Evolutionary conservation across 2,329 filamentous ascomycete genomes (phyloP).

Genomic region (Acephala macrosclerotiorum): DNA sequence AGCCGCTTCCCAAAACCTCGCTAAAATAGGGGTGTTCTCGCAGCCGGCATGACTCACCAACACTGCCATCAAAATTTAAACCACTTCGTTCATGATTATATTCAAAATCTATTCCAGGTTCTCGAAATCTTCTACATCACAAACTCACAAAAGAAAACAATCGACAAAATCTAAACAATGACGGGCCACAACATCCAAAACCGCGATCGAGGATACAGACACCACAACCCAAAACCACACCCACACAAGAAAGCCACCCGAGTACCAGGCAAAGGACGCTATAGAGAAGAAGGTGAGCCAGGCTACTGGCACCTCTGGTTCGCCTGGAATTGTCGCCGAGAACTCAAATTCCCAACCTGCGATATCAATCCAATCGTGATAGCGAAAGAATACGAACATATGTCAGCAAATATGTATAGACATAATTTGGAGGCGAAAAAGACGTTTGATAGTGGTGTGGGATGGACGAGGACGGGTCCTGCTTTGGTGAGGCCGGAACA

Average conservation of each 20-base stretch:
- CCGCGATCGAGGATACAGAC: neutral
- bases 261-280: slow-evolving; percentile 2
- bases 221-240: slow-evolving; percentile 5
- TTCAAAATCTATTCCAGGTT: neutral
- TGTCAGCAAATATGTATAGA: neutral
- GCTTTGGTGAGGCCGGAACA: neutral
- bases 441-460: neutral
- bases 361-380: neutral
- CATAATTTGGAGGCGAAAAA: neutral
- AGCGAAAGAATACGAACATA: neutral
- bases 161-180: neutral
- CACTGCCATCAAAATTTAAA: neutral
- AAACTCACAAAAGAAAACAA: neutral
- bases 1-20: neutral
- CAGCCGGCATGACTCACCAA: neutral
- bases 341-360: neutral
- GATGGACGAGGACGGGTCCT: neutral
- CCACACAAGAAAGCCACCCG: neutral
- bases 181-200: neutral
- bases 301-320: neutral
- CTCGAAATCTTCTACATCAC: neutral
- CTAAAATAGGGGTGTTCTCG: neutral
- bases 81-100: neutral
- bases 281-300: neutral
- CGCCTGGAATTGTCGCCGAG: neutral